Base-by-base conservation (phyloP, 2,329 filamentous ascomycete genomes). In the Aquanectria penicillioides region DNA sequence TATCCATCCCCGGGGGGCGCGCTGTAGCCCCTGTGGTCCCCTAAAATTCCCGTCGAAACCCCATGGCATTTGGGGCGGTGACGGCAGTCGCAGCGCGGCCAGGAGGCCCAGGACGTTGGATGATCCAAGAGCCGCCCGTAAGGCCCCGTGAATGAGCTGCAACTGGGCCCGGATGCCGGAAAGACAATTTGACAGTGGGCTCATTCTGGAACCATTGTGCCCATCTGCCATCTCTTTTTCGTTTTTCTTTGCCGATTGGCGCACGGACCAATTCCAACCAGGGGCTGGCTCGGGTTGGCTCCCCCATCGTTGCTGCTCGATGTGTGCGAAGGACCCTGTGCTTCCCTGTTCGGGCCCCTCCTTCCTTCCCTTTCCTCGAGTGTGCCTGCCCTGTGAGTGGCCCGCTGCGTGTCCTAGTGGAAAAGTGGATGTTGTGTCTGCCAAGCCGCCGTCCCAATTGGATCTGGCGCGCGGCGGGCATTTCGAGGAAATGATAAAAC, bases 141-240 rank as follows among this genome's bases (percentile, higher is more conserved):
- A 49, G 22, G 46, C 38, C 49, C 53, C 58, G 53, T 33, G 47
- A 43, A 57, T 38, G 49, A 40, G 23, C 43, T 67, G 57, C 53
- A 52, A 37, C 49, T 67, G 64, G 65, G 37, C 51, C 56, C 73
- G 73, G 73, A 73, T 71, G 62, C 56, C 74, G 73, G 74, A 69
- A 75, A 56, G 47, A 57, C 62, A 64, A 58, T 62, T 64, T 57
- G 51, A 33, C 49, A 64, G 73, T 76, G 73, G 75, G 69, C 73
- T 75, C 72, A 76, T 75, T 73, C 69, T 75, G 66, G 65, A 63
- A 66, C 67, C 69, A 70, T 70, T 59, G 44, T 31, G 15, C 52
- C 33, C 50, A 53, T 49, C 52, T 47, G 20, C 55, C 59, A 61
- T 67, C 55, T 64, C 59, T 61, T n/a, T 49, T 59, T 36, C 34